phyloP scores from a whole-genome alignment of 495 filamentous ascomycete genomes.

The Usnea hakonensis region DNA sequence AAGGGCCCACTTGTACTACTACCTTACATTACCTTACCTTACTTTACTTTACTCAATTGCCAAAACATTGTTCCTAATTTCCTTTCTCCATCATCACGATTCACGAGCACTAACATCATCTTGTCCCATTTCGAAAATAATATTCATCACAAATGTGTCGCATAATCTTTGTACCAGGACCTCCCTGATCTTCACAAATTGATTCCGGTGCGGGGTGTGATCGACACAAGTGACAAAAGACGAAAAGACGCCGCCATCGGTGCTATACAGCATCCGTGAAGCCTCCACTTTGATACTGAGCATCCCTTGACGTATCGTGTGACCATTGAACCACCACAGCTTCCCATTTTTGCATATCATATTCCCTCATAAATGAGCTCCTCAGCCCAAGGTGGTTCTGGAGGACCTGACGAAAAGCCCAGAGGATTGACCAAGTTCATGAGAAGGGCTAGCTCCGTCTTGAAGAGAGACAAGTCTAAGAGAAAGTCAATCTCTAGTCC shows the following conservation, averaged over 20 bases:
- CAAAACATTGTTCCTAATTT: no score
- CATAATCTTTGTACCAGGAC: not conserved
- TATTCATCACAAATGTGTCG: not conserved
- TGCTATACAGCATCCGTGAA: not conserved
- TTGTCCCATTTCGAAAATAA: no score
- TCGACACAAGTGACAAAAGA: no score
- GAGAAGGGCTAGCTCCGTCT: conserved; percentile 54
- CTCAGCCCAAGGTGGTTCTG: conserved; percentile 18
- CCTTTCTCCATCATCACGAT: not conserved
- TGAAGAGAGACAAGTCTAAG: conserved; percentile 47
- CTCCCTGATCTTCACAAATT: not conserved
- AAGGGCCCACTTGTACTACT: no score
- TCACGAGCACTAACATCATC: no score
- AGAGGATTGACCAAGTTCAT: conserved; percentile 56
- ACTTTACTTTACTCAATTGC: no score
- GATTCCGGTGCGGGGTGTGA: not conserved
- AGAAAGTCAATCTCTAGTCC: conserved; percentile 29
- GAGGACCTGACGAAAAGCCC: conserved; percentile 42
- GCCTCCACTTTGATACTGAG: not conserved
- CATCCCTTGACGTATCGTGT: not conserved
- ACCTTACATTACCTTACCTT: no score
- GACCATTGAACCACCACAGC: not conserved
- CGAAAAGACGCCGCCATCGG: not conserved
- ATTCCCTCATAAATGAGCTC: conserved; percentile 10
- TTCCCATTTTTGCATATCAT: not conserved